Conservation (phyloP, 108 stramenopile species). For the Skeletonema tropicum region DNA sequence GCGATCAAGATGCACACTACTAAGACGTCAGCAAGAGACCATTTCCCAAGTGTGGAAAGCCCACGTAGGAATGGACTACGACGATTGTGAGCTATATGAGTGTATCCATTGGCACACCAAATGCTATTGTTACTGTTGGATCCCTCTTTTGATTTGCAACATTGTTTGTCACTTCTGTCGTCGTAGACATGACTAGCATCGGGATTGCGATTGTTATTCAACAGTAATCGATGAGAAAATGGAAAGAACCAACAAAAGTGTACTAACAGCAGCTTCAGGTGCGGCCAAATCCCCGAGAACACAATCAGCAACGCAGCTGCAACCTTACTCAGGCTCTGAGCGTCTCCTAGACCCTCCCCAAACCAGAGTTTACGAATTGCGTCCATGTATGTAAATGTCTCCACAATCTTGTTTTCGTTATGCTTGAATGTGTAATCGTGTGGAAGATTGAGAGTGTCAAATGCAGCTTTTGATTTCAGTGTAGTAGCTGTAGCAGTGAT, state of each 20-base stretch:
- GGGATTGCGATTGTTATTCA: neutral
- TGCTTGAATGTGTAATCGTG: conserved; percentile 47
- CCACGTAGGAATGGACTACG: conserved; percentile 64
- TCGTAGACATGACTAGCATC: conserved; percentile 1
- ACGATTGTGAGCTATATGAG: conserved; percentile 15
- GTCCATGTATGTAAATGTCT: conserved; percentile 85
- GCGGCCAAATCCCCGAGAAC: conserved; percentile 86
- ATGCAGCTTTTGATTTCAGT: conserved; percentile 46
- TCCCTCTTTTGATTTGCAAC: conserved; percentile 6
- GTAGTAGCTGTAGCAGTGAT: conserved; percentile 69
- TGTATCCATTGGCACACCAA: conserved; percentile 31
- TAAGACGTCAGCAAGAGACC: conserved; percentile 82
- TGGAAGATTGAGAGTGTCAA: conserved; percentile 54
- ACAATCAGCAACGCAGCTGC: conserved; percentile 70
- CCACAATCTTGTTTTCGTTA: conserved; percentile 51
- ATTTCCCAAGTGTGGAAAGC: conserved; percentile 79
- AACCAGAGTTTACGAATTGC: conserved; percentile 81
- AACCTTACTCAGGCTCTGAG: conserved; percentile 50
- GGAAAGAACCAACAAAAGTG: conserved; percentile 67
- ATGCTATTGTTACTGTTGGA: neutral
- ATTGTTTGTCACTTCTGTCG: neutral
- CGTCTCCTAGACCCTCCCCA: conserved; percentile 68
- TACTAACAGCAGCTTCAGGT: conserved; percentile 72
- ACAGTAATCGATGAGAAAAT: conserved; percentile 16
- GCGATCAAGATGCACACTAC: conserved; percentile 89